Evolutionary conservation across 441 rosid species (phyloP).

Genomic region (Adansonia grandidieri): DNA sequence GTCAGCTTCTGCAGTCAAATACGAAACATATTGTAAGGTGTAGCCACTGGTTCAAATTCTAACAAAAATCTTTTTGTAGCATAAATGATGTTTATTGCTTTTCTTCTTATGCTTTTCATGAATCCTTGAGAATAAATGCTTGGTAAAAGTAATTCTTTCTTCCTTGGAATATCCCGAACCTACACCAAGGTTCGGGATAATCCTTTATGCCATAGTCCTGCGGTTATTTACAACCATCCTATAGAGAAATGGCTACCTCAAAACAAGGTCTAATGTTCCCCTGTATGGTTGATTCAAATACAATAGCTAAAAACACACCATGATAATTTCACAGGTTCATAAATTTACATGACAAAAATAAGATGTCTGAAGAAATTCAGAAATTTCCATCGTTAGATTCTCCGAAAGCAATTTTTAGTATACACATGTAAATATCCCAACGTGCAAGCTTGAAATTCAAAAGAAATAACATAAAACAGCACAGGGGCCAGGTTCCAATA

Average conservation of each 20-base stretch:
- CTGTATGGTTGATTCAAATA: neutral
- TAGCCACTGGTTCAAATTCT: neutral
- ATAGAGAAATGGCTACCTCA: neutral
- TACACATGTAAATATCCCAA: neutral
- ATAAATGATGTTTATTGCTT: neutral
- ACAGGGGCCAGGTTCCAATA: neutral
- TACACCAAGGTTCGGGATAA: neutral
- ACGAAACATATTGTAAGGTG: neutral
- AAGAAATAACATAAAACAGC: neutral
- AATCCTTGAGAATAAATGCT: constrained; percentile 19
- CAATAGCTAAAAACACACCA: neutral
- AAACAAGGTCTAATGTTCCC: neutral
- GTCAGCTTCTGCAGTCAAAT: neutral
- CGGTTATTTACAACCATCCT: too few species aligned
- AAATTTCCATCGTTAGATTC: neutral
- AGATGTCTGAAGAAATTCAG: neutral
- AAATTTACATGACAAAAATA: neutral
- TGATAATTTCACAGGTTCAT: neutral
- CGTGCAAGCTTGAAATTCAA: neutral
- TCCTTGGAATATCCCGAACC: neutral
- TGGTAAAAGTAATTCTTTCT: neutral
- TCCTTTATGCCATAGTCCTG: too few species aligned
- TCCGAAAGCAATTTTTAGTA: neutral
- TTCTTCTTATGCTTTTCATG: neutral
- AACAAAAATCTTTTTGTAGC: neutral